Base-by-base conservation (phyloP, 768 basidiomycete genomes). In the Tylopilus vinaceipallidus region DNA sequence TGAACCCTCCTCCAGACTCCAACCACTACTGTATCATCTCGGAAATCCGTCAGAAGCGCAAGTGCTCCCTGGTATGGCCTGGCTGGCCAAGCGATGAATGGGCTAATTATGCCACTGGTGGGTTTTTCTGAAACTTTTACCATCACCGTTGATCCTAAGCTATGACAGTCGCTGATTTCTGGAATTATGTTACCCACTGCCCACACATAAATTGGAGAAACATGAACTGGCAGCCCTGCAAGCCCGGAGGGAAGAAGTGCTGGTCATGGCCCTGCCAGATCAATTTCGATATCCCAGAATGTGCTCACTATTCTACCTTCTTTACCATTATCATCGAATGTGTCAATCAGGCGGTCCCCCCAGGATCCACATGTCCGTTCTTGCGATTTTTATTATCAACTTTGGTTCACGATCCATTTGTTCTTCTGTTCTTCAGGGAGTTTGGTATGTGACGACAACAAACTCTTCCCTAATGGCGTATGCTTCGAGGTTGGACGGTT, bases 321-420 rank as follows among this genome's bases (percentile, higher is more conserved):
- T 54, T 40, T 35, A 52, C 53, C 26, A 47, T 52, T 37, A 52
- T 55, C 17, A 10, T 55, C 19, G 50, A 52, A 16, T 52, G 53
- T n/a, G 36, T 43, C 33, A 55, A 23, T 23, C 11, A 26, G 4
- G 20, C 40, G 27, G 47, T 44, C 23, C 53, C 49, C 6, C 12
- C 49, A n/a, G 41, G 41, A 3, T 39, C 8, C 20, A 42, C 27
- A 47, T 54, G 50, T 54, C 10, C 2, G 50, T 54, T 7, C 2
- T 29, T 16, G 8, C 17, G 8, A 2, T 17, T 42, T 2, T 11
- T 9, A 13, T 14, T n/a, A n/a, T n/a, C n/a, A n/a, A n/a, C 10
- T 14, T 42, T 5, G n/a, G 2, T 17, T 1, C 38, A 13, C 14
- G 40, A 47, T 2, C 46, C 19, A 1, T 17, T 20, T n/a, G 3